A percentile compares a stretch with the other conserved stretches of the same genome.
Evolutionary conservation across 2,329 filamentous ascomycete species (phyloP).

Genomic region (Aspergillus fischeri): DNA sequence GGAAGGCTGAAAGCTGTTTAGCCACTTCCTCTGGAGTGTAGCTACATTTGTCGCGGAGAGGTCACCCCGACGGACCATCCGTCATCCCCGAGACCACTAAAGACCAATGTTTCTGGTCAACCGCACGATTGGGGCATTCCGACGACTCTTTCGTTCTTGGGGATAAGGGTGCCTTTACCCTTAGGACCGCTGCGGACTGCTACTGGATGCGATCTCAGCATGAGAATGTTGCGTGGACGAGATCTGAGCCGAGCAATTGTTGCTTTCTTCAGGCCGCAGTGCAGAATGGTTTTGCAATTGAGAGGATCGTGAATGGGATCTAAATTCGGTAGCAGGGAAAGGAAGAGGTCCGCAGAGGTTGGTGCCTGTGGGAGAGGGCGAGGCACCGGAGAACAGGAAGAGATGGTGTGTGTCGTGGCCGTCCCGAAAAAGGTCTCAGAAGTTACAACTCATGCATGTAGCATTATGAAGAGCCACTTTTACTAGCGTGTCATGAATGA

Average conservation of each 20-base stretch:
- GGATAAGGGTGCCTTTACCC: constrained; percentile 43
- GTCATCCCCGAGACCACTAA: constrained; percentile 20
- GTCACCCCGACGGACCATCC: constrained; percentile 52
- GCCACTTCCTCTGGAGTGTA: constrained; percentile 59
- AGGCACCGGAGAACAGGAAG: constrained; percentile 47
- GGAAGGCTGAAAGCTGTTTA: constrained; percentile 50
- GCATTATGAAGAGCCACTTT: neutral
- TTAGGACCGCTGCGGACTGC: constrained; percentile 58
- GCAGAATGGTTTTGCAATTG: constrained; percentile 44
- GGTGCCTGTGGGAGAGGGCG: constrained; percentile 46
- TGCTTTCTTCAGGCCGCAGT: constrained; percentile 52
- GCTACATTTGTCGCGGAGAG: constrained; percentile 41
- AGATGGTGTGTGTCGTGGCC: constrained; percentile 56
- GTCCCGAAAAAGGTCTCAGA: constrained; percentile 29
- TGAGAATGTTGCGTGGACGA: constrained; percentile 50
- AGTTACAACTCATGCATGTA: neutral
- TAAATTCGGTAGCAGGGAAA: constrained; percentile 34
- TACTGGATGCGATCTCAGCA: constrained; percentile 59
- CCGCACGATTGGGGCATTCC: constrained; percentile 54
- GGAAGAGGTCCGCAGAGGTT: constrained; percentile 43
- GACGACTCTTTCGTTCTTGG: constrained; percentile 40
- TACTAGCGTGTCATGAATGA: constrained; percentile 1
- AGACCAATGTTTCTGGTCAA: constrained; percentile 33
- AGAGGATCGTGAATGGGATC: constrained; percentile 53
- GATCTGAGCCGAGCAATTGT: constrained; percentile 51